Evolutionary conservation across 2,329 filamentous ascomycete genomes (phyloP), one percentile per base, ranked within the genome.

Genomic region (Periconia sp.): DNA sequence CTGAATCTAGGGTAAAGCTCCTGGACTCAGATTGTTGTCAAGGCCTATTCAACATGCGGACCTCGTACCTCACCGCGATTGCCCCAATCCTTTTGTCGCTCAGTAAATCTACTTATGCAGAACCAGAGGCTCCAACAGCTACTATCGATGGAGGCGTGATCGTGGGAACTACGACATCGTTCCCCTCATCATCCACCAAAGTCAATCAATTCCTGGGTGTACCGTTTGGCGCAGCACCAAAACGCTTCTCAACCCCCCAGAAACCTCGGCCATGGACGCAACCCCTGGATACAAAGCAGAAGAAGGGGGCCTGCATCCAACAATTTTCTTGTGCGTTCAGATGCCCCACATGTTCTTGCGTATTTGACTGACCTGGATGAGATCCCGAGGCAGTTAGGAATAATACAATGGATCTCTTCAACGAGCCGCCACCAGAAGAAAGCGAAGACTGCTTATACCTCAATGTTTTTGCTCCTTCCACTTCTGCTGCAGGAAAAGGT

Each of bases 381-480:
- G 60, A 59, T 36, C 55, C 58, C 5, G 26, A 50, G 18, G 47
- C 44, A 22, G 46, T 26, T n/a, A 43, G 47, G 3, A 43, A 50
- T 6, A 42, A 61, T 2, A 54, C 48, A 1, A 31, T 51, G 23
- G 25, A 13, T 0, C 30, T 65, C 2, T 63, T 64, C 42, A 63
- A 65, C 18, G 56, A 57, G 11, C 58, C 51, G 16, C 36, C 54
- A 9, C 49, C 52, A 3, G 40, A 47, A 13, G 64, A 67, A 34
- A 61, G 54, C 7, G 70, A 75, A 39, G 69, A 74, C 40, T 75
- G 71, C 46, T 43, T 74, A 22, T 65, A 70, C 21, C 52, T 73
- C 7, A 71, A 74, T 45, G 61, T 73, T 1, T 65, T 63, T 19
- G 65, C 61, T 1, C 69, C 70, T 4, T 45, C 44, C 3, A 44